Base-by-base conservation (phyloP, 192 early-diverging fungal species). In the Anaeromyces robustus region DNA sequence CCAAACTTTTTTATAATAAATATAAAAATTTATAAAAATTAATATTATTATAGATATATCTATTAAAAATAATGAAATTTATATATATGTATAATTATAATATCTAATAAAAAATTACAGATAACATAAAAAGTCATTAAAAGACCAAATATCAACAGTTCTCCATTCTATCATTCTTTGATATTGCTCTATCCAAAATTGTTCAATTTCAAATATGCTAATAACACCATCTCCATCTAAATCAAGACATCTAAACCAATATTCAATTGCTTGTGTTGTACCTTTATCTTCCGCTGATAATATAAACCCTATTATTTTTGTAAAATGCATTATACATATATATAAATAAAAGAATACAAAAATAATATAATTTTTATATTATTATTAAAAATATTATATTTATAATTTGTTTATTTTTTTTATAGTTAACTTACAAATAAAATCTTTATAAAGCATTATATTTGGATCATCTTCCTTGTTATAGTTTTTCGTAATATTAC, bases 161-260 rank as follows among this genome's bases (percentile, higher is more conserved):
- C 82, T 37, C 29, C 31, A 43, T 41, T 85, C 84, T 14, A 85
- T 22, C 92, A 93, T 92, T 39, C 93, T 84, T 80, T 86, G 86
- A 78, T 87, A 85, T 84, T 97, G 95, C 83, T 98, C 94, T 77
- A 93, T 90, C 84, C 90, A 98, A 82, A 96, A 94, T 78, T 93
- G 88, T 77, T 91, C 87, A 6, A 98, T 84, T 83, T 98, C 97
- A 82, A 94, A 93, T n/a, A 93, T 87, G 29, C 92, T 90, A 19
- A 98, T 85, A 4, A 92, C 82, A 19, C 97, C 97, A 84, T 97
- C 95, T 14, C 92, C 93, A 83, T 98, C 96, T 19, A 92, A 83
- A 83, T 98, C 97, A 84, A 98, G 87, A 81, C 94, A 95, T 79
- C 95, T 89, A 87, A 98, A 98, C 96, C 96, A 97, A 86, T 92